Conservation (phyloP, 495 filamentous ascomycete genomes). For the Aspergillus panamensis region DNA sequence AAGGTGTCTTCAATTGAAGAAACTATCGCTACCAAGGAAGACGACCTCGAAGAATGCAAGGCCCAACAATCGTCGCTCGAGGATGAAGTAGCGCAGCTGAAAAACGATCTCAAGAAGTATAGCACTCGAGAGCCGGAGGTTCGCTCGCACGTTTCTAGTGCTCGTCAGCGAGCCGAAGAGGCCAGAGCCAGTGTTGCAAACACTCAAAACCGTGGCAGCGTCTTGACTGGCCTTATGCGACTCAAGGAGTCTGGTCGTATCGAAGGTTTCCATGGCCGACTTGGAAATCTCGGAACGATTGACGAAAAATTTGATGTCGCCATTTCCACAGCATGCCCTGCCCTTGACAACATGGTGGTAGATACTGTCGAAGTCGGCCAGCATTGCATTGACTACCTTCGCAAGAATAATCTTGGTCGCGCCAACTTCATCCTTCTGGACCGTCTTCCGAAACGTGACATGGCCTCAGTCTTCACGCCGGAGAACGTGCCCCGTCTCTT, state of each 20-base stretch:
- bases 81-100: slow-evolving; percentile 67
- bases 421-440: slow-evolving; percentile 96
- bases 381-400: slow-evolving; percentile 94
- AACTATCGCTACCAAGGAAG: slow-evolving; percentile 61
- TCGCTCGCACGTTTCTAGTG: slow-evolving; percentile 75
- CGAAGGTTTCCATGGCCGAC: slow-evolving; percentile 91
- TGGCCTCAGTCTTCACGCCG: slow-evolving; percentile 77
- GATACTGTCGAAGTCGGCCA: slow-evolving; percentile 93
- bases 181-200: slow-evolving; percentile 83
- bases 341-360: slow-evolving; percentile 91
- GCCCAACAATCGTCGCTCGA: slow-evolving; percentile 66
- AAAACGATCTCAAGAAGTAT: slow-evolving; percentile 68
- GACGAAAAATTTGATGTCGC: slow-evolving; percentile 93
- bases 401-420: slow-evolving; percentile 96
- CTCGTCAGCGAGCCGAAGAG: slow-evolving; percentile 92
- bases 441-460: slow-evolving; percentile 70
- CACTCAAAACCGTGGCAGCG: slow-evolving; percentile 88
- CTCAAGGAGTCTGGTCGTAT: slow-evolving; percentile 95
- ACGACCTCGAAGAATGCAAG: slow-evolving; percentile 72
- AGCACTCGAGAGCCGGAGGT: slow-evolving; percentile 73
- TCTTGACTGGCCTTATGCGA: slow-evolving; percentile 85
- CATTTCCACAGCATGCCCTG: slow-evolving; percentile 91
- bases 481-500: slow-evolving; percentile 90
- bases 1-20: slow-evolving; percentile 74
- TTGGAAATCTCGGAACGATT: slow-evolving; percentile 94